phyloP scores from a whole-genome alignment of 192 early-diverging fungal species.

The Rhizophagus sp. region DNA sequence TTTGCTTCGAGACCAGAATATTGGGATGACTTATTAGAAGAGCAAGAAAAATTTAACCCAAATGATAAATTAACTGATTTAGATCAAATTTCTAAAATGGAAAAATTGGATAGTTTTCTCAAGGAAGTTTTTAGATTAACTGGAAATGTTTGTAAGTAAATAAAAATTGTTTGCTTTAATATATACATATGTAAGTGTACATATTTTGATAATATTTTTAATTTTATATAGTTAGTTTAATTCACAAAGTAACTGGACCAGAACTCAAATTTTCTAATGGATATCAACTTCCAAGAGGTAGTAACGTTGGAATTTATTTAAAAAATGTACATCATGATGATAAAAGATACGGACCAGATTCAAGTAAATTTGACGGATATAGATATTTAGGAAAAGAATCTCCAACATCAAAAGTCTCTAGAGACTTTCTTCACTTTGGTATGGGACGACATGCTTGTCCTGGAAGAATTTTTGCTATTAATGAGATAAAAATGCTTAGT shows the following conservation, averaged over 20 bases:
- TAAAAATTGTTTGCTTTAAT: too few relatives aligned
- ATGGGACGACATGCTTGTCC: conserved; percentile 38
- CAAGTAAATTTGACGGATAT: too few relatives aligned
- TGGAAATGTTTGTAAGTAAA: not conserved
- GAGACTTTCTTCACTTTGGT: conserved; percentile 33
- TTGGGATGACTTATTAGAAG: too few relatives aligned
- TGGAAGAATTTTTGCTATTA: conserved; percentile 34
- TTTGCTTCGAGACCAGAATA: too few relatives aligned
- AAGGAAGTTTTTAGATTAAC: not conserved
- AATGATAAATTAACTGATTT: too few relatives aligned
- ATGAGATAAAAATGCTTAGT: conserved; percentile 28
- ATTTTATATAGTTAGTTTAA: not conserved
- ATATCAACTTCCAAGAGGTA: not conserved
- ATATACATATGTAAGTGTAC: too few relatives aligned
- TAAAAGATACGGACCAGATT: too few relatives aligned
- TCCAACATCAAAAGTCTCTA: not conserved
- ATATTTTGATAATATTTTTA: too few relatives aligned
- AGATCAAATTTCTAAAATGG: conserved; percentile 6
- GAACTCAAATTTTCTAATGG: conserved; percentile 7
- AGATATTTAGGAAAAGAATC: too few relatives aligned
- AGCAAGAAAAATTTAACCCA: too few relatives aligned
- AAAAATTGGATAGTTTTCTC: conserved; percentile 20
- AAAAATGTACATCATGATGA: too few relatives aligned
- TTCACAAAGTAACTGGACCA: not conserved
- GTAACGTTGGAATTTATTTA: too few relatives aligned